Evolutionary conservation across 441 rosid genomes (phyloP), one percentile per base, ranked within the genome.

Genomic region (Rhodomyrtus psidioides): DNA sequence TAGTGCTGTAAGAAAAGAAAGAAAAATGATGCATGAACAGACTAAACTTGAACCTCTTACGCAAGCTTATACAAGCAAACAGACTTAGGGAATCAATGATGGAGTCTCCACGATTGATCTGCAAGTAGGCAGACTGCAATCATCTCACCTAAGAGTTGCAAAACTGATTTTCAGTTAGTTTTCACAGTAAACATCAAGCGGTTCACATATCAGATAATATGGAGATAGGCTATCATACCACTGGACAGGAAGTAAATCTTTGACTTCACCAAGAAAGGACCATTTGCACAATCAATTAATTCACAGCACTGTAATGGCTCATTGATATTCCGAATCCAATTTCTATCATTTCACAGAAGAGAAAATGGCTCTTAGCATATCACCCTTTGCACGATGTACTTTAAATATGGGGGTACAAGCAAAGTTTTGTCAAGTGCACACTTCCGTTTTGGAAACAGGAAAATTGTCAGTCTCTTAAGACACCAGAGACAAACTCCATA

Each of bases 401-500:
- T 34, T 34, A 34, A 34, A 34, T 34, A 34, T 34, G 34, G 34
- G 2, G 34, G 34, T 34, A 88, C 92, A 95, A 84, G 95, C 93
- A 2, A 89, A 91, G 86, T 87, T 92, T 96, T 34, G 91, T 88
- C 87, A 94, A 83, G 79, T 55, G 85, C 75, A 90, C 85, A 82
- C 86, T 89, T 84, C 4, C 34, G 81, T 86, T 90, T 87, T 90
- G 93, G 87, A 90, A 87, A 34, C 65, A 83, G 93, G 75, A 57
- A 94, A 89, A 83, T 24, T 85, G 74, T 93, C 94, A 88, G 86
- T 88, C 83, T 83, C 87, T 87, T 81, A 94, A 83, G 75, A 91
- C 88, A 84, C 94, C 91, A 81, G 87, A 87, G 85, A 89, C 98
- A 94, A 53, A 92, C 91, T 53, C 96, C 93, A 82, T 89, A 84